Evolutionary conservation across 2,329 filamentous ascomycete genomes (phyloP).

Genomic region (Microcyclospora pomicola): DNA sequence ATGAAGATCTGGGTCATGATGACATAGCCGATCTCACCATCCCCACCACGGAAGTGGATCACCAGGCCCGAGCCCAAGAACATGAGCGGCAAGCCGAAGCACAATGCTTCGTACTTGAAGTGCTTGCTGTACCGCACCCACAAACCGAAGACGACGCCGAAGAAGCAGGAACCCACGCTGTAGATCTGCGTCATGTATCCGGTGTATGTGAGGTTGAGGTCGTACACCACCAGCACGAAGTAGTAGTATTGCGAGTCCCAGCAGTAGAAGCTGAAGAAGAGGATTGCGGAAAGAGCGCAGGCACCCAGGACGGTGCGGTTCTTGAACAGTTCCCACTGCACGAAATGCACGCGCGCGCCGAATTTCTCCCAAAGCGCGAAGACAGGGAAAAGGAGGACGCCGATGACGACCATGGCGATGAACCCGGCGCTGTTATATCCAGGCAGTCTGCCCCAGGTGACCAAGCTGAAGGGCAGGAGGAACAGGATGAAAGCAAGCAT

Average conservation of each 20-base stretch:
- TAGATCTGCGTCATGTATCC: constrained; percentile 23
- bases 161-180: constrained; percentile 29
- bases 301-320: constrained; percentile 38
- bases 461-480: constrained; percentile 54
- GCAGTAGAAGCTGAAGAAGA: constrained; percentile 36
- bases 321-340: constrained; percentile 39
- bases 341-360: constrained; percentile 42
- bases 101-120: constrained; percentile 33
- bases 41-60: constrained; percentile 23
- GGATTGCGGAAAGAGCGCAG: constrained; percentile 24
- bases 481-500: constrained; percentile 32
- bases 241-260: constrained; percentile 29
- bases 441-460: constrained; percentile 20
- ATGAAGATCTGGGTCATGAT: constrained; percentile 45
- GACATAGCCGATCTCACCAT: constrained; percentile 35
- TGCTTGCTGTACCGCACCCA: constrained; percentile 33
- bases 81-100: constrained; percentile 22
- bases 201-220: constrained; percentile 21
- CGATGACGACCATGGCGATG: constrained; percentile 25
- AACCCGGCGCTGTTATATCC: constrained; percentile 21
- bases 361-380: constrained; percentile 47
- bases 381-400: constrained; percentile 17
- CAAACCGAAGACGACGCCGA: constrained; percentile 33
- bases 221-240: constrained; percentile 34
- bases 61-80: constrained; percentile 22